Evolutionary conservation across 192 early-diverging fungal species (phyloP), one percentile per base, ranked within the genome.

Genomic region (Podila epigama): DNA sequence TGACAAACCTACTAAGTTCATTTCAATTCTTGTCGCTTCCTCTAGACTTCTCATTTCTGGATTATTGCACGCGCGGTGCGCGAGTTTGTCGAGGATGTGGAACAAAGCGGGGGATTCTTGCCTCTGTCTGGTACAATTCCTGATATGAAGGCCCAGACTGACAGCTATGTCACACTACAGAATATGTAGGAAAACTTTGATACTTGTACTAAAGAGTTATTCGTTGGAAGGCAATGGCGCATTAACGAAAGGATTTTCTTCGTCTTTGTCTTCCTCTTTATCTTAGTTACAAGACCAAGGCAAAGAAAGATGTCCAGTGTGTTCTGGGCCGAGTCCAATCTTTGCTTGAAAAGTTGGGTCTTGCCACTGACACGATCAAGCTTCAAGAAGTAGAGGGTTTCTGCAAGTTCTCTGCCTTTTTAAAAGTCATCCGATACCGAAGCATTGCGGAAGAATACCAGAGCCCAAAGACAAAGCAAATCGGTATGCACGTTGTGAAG

Each of bases 131-230:
- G 97, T 7, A 79, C 82, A 25, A 87, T 99, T 22, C 96, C 97
- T 0, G 97, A 99, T 79, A 99, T 99, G 97, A 98, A 99, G 75
- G 87, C 97, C 7, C 94, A 99, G 68, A 98, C 96, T 2, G 85
- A 86, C 27, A 89, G 90, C 37, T 99, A 92, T 77, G 89, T 99
- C 18, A 78, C 69, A 9, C 80, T 99, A 55, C 96, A 97, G 79
- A 92, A 86, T 52, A 81, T 96, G 89, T 92, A 87, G 48, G 85
- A 68, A 48, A 28, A n/a, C 18, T 13, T 50, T 2, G 52, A 32
- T 22, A 29, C 15, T 44, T 58, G 31, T 8, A 6, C 9, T 15
- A 22, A 22, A 48, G 1, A 48, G 6, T 0, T 20, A 8, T 8
- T 22, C 5, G 1, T 7, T 48, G 2, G n/a, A 15, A 48, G 44